Evolutionary conservation across 345 rosid species (phyloP), one percentile per base, ranked within the genome.

Genomic region (Salix udensis): DNA sequence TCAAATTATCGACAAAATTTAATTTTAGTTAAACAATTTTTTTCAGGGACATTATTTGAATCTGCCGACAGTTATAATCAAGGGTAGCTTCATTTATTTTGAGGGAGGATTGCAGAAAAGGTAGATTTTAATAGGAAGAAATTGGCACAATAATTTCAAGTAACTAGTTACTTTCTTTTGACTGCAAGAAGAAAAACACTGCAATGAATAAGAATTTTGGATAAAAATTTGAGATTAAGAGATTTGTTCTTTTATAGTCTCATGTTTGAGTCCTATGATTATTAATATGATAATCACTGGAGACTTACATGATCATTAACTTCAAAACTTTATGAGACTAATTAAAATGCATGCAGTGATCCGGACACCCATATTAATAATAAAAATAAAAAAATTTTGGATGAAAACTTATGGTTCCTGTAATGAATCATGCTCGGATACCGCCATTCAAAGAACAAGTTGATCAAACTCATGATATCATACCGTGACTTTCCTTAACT

Each of bases 261-360:
- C 6, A 34, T 5, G 6, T 34, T 34, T 0, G 37, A 34, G 6
- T 5, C 1, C 0, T 5, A 5, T 34, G 1, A 0, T 34, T 34
- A 34, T 0, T 34, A 5, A 5, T 5, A 34, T 34, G 5, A 34
- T 34, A 0, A 34, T 0, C 0, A 34, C 6, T 34, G 0, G 0
- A 4, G 6, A 5, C 0, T 34, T 34, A 34, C 0, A 34, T 34
- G 1, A 34, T 34, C 6, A 34, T 34, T 34, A 4, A 34, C 6
- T 34, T 34, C 0, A 4, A 34, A 34, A 34, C n/a, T 0, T 34
- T 34, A 5, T 34, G 1, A 0, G 0, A 34, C 0, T 34, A 34
- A 5, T 34, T 5, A 34, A 34, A 5, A 0, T 34, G 0, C 1
- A 34, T 34, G 6, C 37, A 34, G 5, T 31, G 4, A 31, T 4